These are phyloP conservation scores for Lavandula angustifolia DNA, from an alignment of 257 asterid species.

Conservation along the genomic window DNA sequence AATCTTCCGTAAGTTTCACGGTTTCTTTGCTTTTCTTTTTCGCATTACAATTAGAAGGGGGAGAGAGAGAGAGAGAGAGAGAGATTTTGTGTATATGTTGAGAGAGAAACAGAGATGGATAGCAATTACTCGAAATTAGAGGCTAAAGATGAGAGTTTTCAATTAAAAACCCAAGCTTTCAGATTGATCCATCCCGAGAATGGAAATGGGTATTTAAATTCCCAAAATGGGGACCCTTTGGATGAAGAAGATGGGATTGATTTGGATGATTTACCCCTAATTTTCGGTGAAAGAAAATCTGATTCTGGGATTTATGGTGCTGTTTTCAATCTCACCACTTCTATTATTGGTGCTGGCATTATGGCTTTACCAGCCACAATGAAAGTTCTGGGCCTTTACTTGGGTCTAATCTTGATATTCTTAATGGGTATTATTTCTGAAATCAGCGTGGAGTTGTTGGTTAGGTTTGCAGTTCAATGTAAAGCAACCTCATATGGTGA, in stretches of 20 bases:
- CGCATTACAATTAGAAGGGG: background rate
- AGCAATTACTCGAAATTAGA: slow-evolving; percentile 63
- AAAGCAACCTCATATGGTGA: slow-evolving; percentile 86
- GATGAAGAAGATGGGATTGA: slow-evolving; percentile 58
- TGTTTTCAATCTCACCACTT: slow-evolving; percentile 89
- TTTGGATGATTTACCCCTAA: slow-evolving; percentile 72
- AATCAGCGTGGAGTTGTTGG: slow-evolving; percentile 75
- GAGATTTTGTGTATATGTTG: background rate
- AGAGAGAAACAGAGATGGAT: slow-evolving; percentile 45
- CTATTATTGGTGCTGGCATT: slow-evolving; percentile 92
- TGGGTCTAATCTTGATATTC: slow-evolving; percentile 68
- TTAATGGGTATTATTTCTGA: slow-evolving; percentile 80
- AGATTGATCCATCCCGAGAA: slow-evolving; percentile 43
- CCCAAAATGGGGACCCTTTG: slow-evolving; percentile 36
- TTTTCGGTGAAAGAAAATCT: slow-evolving; percentile 62
- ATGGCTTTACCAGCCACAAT: slow-evolving; percentile 97
- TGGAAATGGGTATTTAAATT: slow-evolving; percentile 43
- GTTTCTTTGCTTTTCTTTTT: slow-evolving; percentile 1
- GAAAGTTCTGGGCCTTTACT: slow-evolving; percentile 78
- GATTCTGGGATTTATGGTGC: slow-evolving; percentile 79
- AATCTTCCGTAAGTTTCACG: slow-evolving; percentile 28
- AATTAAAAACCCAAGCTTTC: slow-evolving; percentile 41
- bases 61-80: slow-evolving; percentile 6
- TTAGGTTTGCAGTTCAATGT: slow-evolving; percentile 78
- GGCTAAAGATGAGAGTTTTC: slow-evolving; percentile 48